Base-by-base conservation (phyloP, 2,329 filamentous ascomycete species). In the Periconia sp. region DNA sequence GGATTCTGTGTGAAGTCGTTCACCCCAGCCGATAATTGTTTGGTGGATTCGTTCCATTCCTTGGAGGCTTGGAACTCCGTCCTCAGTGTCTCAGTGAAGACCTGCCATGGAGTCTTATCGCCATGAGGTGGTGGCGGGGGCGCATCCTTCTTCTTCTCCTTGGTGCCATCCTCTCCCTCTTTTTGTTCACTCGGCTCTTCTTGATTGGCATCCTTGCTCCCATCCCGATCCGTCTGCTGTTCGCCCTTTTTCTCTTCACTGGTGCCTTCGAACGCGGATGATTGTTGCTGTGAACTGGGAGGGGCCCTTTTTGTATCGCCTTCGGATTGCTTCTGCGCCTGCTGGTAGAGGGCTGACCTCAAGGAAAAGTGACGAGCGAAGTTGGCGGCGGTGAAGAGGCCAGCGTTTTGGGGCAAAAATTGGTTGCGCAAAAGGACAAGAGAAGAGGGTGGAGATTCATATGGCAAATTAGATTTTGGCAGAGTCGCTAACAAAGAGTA, bases 41-140 rank as follows among this genome's bases (percentile, higher is more conserved):
- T 97, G 41, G 93, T 99, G 42, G 91, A 96, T 71, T 99, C 94
- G 70, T 99, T 96, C 94, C 94, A 99, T 74, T 99, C 94, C 72
- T 97, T 96, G 15, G 92, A 97, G 49, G 91, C 90, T 75, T 97
- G 92, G 78, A 99, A 96, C 76, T 99, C 94, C 53, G 82, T 83
- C 74, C 91, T 86, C 76, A 99, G 85, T n/a, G 94, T 99, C 71
- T 99, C 94, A 69, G 91, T 91, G 79, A 99, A 99, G 31, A 99
- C 94, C 74, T 97, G 91, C 92, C 94, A 97, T 50, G 94, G 94
- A 2, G 93, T 94, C 81, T 99, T 99, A 79, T 96, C 92, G 56
- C 94, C 94, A 70, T 99, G 94, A 18, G 92, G 93, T n/a, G 94
- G 93, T 14, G 92, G 93, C 19, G 93, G 91, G 13, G 92, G 88